These are phyloP conservation scores for Lecanicillium sp. DNA, from an alignment of 2,329 filamentous ascomycete species.

Conservation along the genomic window DNA sequence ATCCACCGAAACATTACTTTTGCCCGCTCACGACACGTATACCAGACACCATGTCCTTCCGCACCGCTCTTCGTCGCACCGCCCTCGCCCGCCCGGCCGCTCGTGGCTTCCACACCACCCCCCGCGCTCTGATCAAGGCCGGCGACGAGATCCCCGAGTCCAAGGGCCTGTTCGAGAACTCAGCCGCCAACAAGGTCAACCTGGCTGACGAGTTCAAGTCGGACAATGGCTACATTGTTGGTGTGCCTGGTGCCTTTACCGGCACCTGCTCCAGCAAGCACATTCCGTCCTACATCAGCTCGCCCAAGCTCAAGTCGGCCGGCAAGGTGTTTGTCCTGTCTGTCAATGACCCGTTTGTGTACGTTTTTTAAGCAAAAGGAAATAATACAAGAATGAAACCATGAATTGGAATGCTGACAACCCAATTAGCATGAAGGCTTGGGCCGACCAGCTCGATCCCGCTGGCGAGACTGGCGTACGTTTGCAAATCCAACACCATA, in stretches of 20 bases:
- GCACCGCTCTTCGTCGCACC: constrained; percentile 24
- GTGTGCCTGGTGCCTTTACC: constrained; percentile 73
- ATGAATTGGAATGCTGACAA: not conserved
- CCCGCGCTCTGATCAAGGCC: constrained; percentile 58
- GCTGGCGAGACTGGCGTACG: constrained; percentile 66
- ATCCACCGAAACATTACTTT: constrained; percentile 1
- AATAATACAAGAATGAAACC: too few relatives aligned
- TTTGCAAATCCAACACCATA: constrained; percentile 13
- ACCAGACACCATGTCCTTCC: constrained; percentile 26
- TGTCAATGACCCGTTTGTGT: constrained; percentile 95
- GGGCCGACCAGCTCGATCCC: constrained; percentile 72
- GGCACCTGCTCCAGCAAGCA: constrained; percentile 55
- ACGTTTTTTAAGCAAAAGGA: too few relatives aligned
- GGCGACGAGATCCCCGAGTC: constrained; percentile 75
- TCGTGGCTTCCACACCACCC: constrained; percentile 56
- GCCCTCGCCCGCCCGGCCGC: constrained; percentile 21
- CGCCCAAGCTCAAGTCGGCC: constrained; percentile 67
- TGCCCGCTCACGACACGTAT: not conserved
- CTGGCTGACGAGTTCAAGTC: constrained; percentile 66
- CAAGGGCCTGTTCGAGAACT: constrained; percentile 71
- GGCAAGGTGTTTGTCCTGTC: constrained; percentile 84
- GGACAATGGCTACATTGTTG: constrained; percentile 74
- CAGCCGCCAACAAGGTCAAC: constrained; percentile 88
- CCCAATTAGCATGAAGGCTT: constrained; percentile 71
- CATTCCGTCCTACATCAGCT: constrained; percentile 79